Percentiles rank a stretch among this genome's conserved stretches.
Evolutionary conservation across 78 protist genomes (phyloP).

Genomic region (Fonticula alba): DNA sequence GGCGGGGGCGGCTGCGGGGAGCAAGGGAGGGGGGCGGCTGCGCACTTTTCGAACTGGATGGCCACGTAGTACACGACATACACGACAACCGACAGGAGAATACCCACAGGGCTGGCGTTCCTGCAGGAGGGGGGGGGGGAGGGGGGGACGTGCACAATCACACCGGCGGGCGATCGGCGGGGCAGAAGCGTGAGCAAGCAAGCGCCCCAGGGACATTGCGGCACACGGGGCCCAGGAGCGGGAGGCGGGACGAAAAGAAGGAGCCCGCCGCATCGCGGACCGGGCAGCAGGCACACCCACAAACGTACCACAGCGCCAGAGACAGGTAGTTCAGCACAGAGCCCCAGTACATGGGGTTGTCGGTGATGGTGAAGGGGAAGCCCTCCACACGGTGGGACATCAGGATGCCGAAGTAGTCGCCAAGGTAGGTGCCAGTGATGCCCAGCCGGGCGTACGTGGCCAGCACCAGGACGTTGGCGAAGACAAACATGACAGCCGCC

Average conservation of each 20-base stretch:
- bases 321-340: constrained; percentile 42
- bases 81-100: constrained; percentile 15
- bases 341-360: constrained; percentile 68
- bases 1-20: background rate
- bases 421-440: constrained; percentile 65
- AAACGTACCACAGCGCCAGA: constrained; percentile 6
- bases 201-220: background rate
- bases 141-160: too few species aligned
- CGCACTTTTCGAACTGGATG: constrained; percentile 19
- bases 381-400: constrained; percentile 51
- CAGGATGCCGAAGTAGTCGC: constrained; percentile 69
- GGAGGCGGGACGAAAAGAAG: background rate
- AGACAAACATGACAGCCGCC: constrained; percentile 3
- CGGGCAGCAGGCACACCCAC: background rate
- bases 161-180: too few species aligned
- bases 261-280: background rate
- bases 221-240: background rate
- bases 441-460: constrained; percentile 39
- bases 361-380: constrained; percentile 59
- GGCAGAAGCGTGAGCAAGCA: too few species aligned
- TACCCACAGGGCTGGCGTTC: constrained; percentile 27
- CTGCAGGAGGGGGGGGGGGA: background rate
- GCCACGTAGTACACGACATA: constrained; percentile 30
- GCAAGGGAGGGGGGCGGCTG: background rate
- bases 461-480: constrained; percentile 34